Evolutionary conservation across 2,329 filamentous ascomycete species (phyloP), one percentile per base, ranked within the genome.

Genomic region (Colletotrichum somersetense): DNA sequence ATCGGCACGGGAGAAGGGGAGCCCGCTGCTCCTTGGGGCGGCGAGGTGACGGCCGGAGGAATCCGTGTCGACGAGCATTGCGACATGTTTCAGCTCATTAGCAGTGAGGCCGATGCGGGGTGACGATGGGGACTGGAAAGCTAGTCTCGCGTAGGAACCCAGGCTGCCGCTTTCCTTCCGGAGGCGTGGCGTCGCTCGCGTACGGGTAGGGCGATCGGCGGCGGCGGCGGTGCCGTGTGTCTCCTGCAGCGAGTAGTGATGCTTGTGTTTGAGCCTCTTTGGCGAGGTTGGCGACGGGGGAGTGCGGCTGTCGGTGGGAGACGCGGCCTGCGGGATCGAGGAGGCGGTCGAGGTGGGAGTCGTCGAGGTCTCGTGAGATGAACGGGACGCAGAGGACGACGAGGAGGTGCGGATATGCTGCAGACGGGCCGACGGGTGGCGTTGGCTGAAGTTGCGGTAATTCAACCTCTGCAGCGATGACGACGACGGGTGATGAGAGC

Each of bases 1-100:
- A 65, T 86, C 84, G 78, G 82, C 79, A 75, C 85, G 83, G 74
- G 80, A 74, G 71, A 80, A 80, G 69, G 78, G 76, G 65, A 79
- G 81, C 77, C 81, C 79, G 74, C 81, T 79, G 66, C 75, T 77
- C 75, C 79, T 79, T 67, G 74, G 76, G 71, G 77, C 76, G 40
- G 68, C 62, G 52, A 71, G 56, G 48, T 70, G 61, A 53, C 71
- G 71, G 67, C 71, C 64, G 58, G 64, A 68, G 65, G 56, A 58
- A 73, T 79, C 78, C 71, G 68, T 69, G 67, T 78, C 77, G 71
- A 76, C 63, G 55, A 74, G 74, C 80, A 84, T 82, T 78, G 77
- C 75, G 73, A 78, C 80, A 83, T 83, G 79, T 78, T 82, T 80
- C 52, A 77, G 62, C 73, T 79, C 78, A 66, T 76, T 65, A 38